These are phyloP conservation scores for Salix arbutifolia DNA, from an alignment of 345 rosid genomes.

Conservation along the genomic window DNA sequence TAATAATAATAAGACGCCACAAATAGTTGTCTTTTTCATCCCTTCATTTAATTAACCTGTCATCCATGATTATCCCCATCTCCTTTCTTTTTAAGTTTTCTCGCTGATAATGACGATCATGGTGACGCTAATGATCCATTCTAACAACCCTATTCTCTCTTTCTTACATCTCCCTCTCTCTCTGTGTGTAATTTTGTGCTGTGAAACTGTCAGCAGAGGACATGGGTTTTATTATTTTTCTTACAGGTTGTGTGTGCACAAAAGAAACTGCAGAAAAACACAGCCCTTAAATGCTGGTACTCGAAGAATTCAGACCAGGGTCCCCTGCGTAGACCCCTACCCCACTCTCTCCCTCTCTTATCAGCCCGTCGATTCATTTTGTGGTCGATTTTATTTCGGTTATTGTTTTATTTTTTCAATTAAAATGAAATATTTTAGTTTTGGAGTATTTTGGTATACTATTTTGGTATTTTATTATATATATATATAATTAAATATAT, in stretches of 20 bases:
- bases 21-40: not conserved
- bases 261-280: not conserved
- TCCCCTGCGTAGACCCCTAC: not conserved
- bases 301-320: conserved; percentile 1
- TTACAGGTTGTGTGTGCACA: not conserved
- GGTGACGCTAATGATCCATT: conserved; percentile 4
- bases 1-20: not conserved
- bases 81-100: not conserved
- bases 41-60: not conserved
- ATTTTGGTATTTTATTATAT: too few relatives aligned
- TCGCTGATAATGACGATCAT: conserved; percentile 13
- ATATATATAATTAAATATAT: too few relatives aligned
- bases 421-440: fast-evolving
- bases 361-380: too few relatives aligned
- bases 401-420: too few relatives aligned
- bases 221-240: not conserved
- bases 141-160: not conserved
- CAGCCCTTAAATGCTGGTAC: not conserved
- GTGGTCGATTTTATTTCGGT: too few relatives aligned
- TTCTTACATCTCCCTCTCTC: not conserved
- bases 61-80: not conserved
- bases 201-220: not conserved
- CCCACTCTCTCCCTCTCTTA: not conserved
- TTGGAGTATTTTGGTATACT: too few relatives aligned
- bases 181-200: not conserved